Base-by-base conservation (phyloP, 2,329 filamentous ascomycete genomes). In the Hyphodiscus sp. region DNA sequence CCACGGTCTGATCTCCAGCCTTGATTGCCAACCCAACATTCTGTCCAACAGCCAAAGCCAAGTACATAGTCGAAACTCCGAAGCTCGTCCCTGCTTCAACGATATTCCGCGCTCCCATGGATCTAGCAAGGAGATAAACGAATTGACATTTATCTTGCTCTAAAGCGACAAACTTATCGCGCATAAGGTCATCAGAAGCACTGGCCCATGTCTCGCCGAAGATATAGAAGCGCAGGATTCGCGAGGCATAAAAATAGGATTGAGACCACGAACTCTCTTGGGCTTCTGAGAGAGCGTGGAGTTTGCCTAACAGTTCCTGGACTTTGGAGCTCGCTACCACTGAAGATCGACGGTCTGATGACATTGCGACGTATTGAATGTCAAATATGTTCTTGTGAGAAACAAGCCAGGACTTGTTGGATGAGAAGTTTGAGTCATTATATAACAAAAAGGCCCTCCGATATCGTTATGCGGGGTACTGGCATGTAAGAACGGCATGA, bases 51-150 rank as follows among this genome's bases (percentile, higher is more conserved):
- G 42, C 42, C 20, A 45, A 18, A 5, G 42, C 42, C 18, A 45
- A 15, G n/a, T 45, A 45, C 10, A 45, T 45, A 3, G 42, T 45
- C 3, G 6, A 8, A 2, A 85, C 74, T 2, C 81, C 81, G 53
- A 81, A 85, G 45, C 74, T 78, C 0, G 81, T 84, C 1, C 81
- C 82, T 0, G 79, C 80, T 62, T 85, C 81, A 41, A 85, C 74
- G 18, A 83, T 68, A 33, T 73, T 73, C 1, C 69, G 69, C 0
- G 80, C 80, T 1, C 74, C 71, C 11, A 67, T 75, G 11, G 73
- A 69, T 2, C 73, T 73, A 1, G 75, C 63, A 0, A 84, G 70
- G 18, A 77, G 75, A 63, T 84, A 84, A 1, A 80, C 67, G 43
- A 82, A 72, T 3, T 75, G 69, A 58, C 74, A 79, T 64, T 85